These are phyloP conservation scores for Trichothecium sympodiale DNA, from an alignment of 2,329 filamentous ascomycete genomes.

Conservation along the genomic window DNA sequence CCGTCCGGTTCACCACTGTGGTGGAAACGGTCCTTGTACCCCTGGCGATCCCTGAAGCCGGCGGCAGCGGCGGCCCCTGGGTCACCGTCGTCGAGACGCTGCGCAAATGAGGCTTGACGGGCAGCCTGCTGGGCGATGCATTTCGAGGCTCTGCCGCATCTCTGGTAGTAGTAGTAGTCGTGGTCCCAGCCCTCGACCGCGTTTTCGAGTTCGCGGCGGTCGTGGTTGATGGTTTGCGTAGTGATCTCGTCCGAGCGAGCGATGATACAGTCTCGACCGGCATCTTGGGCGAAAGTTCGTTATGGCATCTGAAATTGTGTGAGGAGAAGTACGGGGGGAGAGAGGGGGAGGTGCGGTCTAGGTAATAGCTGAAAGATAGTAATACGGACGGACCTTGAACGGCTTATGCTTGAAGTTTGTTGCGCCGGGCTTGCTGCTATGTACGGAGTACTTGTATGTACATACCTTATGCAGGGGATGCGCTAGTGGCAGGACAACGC, in stretches of 20 bases:
- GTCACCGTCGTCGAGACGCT: conserved; percentile 16
- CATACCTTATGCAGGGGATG: no score
- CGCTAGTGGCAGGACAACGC: no score
- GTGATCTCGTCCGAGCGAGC: conserved; percentile 33
- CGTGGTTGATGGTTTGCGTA: conserved; percentile 28
- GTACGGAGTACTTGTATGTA: no score
- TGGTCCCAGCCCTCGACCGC: conserved; percentile 4
- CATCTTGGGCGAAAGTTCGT: no score
- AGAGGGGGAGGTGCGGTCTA: not conserved
- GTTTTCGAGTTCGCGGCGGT: conserved; percentile 5
- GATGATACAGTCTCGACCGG: conserved; percentile 25
- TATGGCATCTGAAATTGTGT: not conserved
- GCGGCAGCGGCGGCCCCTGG: no score
- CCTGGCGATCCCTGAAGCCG: no score
- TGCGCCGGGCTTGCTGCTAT: no score
- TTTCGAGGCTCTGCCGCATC: conserved; percentile 18
- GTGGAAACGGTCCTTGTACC: no score
- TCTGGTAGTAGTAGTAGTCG: conserved; percentile 6
- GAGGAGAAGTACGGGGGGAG: not conserved
- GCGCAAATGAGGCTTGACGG: conserved; percentile 30
- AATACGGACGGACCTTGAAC: not conserved
- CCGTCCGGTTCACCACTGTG: not conserved
- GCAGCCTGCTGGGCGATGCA: conserved; percentile 38
- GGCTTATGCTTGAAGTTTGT: not conserved
- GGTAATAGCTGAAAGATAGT: not conserved